Evolutionary conservation across 208 protist species (phyloP), one percentile per base, ranked within the genome.

Genomic region (Trypanosoma cruzi): DNA sequence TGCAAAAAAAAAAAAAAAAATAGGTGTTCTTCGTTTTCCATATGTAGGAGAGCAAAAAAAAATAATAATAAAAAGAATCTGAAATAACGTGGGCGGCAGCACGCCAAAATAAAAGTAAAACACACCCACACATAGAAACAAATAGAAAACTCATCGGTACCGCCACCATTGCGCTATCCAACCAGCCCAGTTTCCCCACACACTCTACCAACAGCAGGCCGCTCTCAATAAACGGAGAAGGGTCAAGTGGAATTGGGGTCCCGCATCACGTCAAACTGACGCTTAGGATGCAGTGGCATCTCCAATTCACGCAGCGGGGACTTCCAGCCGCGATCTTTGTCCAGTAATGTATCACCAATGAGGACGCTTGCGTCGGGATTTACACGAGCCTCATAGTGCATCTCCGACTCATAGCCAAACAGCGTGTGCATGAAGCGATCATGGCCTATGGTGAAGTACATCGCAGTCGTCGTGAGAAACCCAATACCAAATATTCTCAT

Each of bases 401-500:
- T 94, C 75, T 96, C 92, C 24, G 87, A 94, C 82, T 96, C 92
- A 64, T 94, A 96, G 8, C 92, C 92, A 26, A 94, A 73, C 31
- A 96, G 57, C 10, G 71, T 86, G 61, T 96, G 89, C 63, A 94
- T 71, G 68, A 96, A 96, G 40, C 70, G 31, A 74, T 96, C 92
- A 75, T 96, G 86, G 1, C 92, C 92, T 32, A 93, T 64, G 22
- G 56, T 57, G 37, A 88, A 86, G 82, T 96, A 96, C 50, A 89
- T 68, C 1, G 64, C 44, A 24, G 74, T 65, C 28, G 77, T 75
- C 11, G 78, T 77, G 26, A 86, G 10, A 20, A 88, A 66, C 11
- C 82, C 77, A 53, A 89, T 50, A 42, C 90, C 86, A 70, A 95
- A 92, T 56, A 95, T 75, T 53, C 90, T 85, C 52, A 87, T 18